Evolutionary conservation across 2,329 filamentous ascomycete genomes (phyloP), one percentile per base, ranked within the genome.

Genomic region (Phialophora macrospora): DNA sequence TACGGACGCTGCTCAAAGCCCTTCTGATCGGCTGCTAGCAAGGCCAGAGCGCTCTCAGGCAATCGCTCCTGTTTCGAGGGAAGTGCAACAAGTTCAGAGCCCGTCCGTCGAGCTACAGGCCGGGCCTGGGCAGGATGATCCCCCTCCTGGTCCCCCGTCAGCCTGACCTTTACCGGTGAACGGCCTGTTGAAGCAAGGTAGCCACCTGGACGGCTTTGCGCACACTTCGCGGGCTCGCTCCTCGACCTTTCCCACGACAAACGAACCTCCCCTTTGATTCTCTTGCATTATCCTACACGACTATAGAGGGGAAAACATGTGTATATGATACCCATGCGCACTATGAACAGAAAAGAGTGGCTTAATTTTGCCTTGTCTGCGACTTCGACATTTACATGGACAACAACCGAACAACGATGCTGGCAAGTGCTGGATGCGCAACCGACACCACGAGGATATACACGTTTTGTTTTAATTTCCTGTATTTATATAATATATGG

Each of bases 321-420:
- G 56, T 65, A 61, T n/a, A 67, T 59, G 67, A 69, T 67, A 65
- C 60, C 62, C 64, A 67, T 67, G 65, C 59, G 55, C 64, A 64
- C 56, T 30, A 65, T 59, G 58, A 54, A 54, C 62, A 52, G 48
- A 64, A 64, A 59, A 32, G 61, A 58, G 67, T 61, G 63, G 63
- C 48, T 64, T 51, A 34, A 56, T 58, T 57, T 58, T 62, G 32
- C 60, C 41, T 57, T 55, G 14, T 26, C 28, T 49, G 41, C 41
- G 38, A 38, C 28, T 26, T 49, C 7, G 6, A 14, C 26, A 38
- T 55, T 44, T 28, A 55, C 30, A 24, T 20, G 24, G 20, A 24
- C 34, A 12, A 30, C 24, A 24, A 44, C n/a, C 17, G 24, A 49
- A 4, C 11, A 57, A 17, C 26, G 28, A 14, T 48, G 34, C 60